Base-by-base conservation (phyloP, 345 rosid genomes). In the Melaleuca quinquenervia region DNA sequence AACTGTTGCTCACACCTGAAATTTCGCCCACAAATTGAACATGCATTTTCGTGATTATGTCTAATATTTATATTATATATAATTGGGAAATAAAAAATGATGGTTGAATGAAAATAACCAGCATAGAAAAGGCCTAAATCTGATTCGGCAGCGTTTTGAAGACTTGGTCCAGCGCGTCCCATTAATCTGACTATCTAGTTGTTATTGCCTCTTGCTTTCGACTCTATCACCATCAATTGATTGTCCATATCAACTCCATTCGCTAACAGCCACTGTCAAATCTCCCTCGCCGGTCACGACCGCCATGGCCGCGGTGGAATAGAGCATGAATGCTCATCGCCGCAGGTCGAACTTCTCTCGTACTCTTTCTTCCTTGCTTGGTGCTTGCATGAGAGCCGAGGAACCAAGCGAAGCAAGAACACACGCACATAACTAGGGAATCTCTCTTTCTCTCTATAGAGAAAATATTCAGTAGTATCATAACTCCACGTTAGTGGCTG, bases 71-170 rank as follows among this genome's bases (percentile, higher is more conserved):
- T 41, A 41, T 41, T 2, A 6, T 52, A 16, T 16, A 18, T 52
- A 52, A 20, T 18, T 52, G 54, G 54, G 54, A 21, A 52, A 52
- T 52, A 52, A 52, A 52, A 52, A 15, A 52, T 16, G 54, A 52
- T 52, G 54, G 21, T 15, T 6, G 54, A 16, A 52, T 52, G 15
- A 16, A 52, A 52, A 52, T 16, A 52, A 52, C 16, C 53, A 52
- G 20, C 16, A 6, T 52, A 52, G 26, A 54, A 24, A 3, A 54
- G 26, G n/a, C 58, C 58, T 11, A 0, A 50, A 92, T 86, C 52
- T 3, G 14, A 87, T 96, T 9, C 93, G 92, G 92, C 41, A 41
- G 41, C 41, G 41, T 41, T 41, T 41, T 41, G 41, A 41, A 41
- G 41, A 41, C 4, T 41, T 41, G 4, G 41, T 41, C 41, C 41